Evolutionary conservation across 805 yeast species (phyloP).

Genomic region (Metschnikowia sp.): DNA sequence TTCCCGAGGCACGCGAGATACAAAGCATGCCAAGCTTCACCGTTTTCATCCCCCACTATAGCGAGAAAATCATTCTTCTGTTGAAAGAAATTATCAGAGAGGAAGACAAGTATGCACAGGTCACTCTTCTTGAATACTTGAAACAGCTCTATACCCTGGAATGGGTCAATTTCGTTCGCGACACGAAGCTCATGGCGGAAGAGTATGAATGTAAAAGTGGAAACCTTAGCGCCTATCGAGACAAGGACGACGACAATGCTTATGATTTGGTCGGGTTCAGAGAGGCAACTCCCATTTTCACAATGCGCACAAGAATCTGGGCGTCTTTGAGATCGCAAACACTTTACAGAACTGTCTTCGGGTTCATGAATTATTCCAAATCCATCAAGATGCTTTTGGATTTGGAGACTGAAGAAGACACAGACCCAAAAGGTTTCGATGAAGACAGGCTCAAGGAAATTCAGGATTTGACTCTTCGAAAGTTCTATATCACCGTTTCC

Average conservation of each 20-base stretch:
- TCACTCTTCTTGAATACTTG: conserved; percentile 87
- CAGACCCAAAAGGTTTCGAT: conserved; percentile 4
- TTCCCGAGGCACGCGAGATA: conserved; percentile 56
- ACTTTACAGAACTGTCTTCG: conserved; percentile 92
- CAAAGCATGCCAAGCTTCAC: conserved; percentile 17
- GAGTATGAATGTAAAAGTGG: conserved; percentile 40
- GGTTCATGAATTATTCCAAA: conserved; percentile 97
- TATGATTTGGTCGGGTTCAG: conserved; percentile 96
- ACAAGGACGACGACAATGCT: conserved; percentile 61
- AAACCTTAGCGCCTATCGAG: conserved; percentile 1
- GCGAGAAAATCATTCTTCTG: conserved; percentile 91
- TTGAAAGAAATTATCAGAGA: conserved; percentile 94
- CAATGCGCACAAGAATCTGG: conserved; percentile 96
- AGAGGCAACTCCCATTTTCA: conserved; percentile 95
- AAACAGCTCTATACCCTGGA: conserved; percentile 95
- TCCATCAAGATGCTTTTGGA: conserved; percentile 91
- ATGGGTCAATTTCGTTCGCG: conserved; percentile 97
- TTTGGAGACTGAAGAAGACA: conserved; percentile 81
- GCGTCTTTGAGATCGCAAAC: conserved; percentile 97
- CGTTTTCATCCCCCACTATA: conserved; percentile 92
- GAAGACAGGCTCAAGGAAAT: conserved; percentile 10
- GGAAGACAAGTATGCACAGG: conserved; percentile 94
- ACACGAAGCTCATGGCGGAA: conserved; percentile 91
- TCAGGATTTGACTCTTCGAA: conserved; percentile 70
- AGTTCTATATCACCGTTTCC: conserved; percentile 76